Evolutionary conservation across 2,329 filamentous ascomycete genomes (phyloP), one percentile per base, ranked within the genome.

Genomic region (Penicillium fuscoglaucum): DNA sequence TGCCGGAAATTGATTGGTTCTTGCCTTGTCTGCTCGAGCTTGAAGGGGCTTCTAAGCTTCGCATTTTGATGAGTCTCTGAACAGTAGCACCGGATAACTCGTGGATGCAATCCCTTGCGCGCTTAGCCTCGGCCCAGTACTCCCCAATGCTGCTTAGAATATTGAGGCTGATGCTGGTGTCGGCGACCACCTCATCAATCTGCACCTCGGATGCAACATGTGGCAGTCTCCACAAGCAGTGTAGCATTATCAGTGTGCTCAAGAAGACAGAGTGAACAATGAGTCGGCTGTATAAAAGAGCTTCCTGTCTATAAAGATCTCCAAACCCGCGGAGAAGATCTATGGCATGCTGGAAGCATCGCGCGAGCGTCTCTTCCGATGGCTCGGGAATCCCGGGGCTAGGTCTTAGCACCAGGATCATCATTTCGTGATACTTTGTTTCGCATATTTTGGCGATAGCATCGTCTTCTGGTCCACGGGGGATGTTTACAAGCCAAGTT

Each of bases 351-450:
- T 71, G 65, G 40, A 80, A 78, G 37, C 82, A 84, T 15, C 72
- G 66, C 0, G 66, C 58, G 1, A 83, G 65, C 0, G 74, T 66
- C 2, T 76, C 73, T 2, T 72, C 68, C 0, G 79, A 72, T 0
- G 82, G 82, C 1, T 76, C 77, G 0, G 80, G 80, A 26, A 84
- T 82, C 0, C 77, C 80, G 0, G 83, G 83, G 37, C 80, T 84
- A 0, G 82, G 82, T 2, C 82, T 74, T 5, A 84, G 62, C 0
- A 84, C 65, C 0, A 84, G 69, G 71, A 84, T 80, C 50, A 78
- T 76, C 5, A 83, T 66, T 13, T 78, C 75, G 45, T 84, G 78
- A 29, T 81, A 82, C 31, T 78, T 78, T 3, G 80, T 70, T 41
- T 79, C 72, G 41, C 81, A 82, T 0, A 78, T 69, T 39, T 63